Base-by-base conservation (phyloP, 306 rosid species). In the Quercus aquifolioides region DNA sequence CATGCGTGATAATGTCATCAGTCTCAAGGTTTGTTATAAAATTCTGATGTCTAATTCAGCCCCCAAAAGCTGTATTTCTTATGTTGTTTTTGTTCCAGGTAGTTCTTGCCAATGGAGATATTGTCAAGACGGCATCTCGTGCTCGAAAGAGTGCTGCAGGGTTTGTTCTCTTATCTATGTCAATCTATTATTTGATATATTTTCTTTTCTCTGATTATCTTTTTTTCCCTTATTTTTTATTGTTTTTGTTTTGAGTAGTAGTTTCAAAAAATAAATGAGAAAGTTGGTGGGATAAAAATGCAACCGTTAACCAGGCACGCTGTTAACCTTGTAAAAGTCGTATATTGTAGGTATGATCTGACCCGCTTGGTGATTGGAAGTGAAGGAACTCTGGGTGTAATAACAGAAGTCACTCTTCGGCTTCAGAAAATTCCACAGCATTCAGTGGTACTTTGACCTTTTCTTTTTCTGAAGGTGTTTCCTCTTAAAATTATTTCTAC, bases 61-160 rank as follows among this genome's bases (percentile, higher is more conserved):
- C 67, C 71, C 76, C 72, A 62, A 67, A 49, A 75, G 55, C 35
- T 74, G 31, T 82, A 71, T 77, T 86, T 77, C 81, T 79, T 38
- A 79, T 74, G 49, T 46, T 83, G 59, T 69, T 69, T 78, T 58
- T 88, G 80, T 78, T 86, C 79, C 85, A 94, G 97, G 92, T 84
- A 76, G 97, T 90, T 82, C 98, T 95, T 82, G 91, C 98, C 85
- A 87, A 91, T 82, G 99, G 99, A 82, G 98, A 92, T 75, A 76
- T 90, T 74, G 94, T 95, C 82, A 89, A 93, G 92, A 95, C 98
- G 3, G 96, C 96, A 76, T 92, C 99, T 78, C 98, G 98, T 78
- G 99, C 98, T 46, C 89, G 98, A 77, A 92, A 92, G 86, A 95
- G 97, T 89, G 96, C 98, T 74, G 99, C 98, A 21, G 99, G 99